Conservation (phyloP, 371 early-diverging fungal species). For the Fennellomyces sp. region DNA sequence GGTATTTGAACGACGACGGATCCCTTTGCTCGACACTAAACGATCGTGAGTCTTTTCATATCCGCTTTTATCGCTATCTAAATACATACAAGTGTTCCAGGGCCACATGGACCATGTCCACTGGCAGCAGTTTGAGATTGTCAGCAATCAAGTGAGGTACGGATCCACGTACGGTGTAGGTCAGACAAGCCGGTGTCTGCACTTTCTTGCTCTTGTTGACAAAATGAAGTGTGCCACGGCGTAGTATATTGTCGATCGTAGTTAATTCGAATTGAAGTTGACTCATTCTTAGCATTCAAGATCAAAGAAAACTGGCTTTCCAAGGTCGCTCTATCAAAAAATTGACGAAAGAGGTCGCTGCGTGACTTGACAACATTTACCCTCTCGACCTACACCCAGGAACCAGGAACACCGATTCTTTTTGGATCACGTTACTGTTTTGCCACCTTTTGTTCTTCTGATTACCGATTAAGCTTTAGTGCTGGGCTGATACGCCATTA, state of each 20-base stretch:
- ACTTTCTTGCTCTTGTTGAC: slow-evolving; percentile 36
- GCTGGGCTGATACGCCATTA: too few relatives aligned
- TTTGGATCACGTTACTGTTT: too few relatives aligned
- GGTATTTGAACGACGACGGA: slow-evolving; percentile 52
- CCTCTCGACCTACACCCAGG: too few relatives aligned
- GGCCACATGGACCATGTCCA: slow-evolving; percentile 51
- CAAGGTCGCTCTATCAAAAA: too few relatives aligned
- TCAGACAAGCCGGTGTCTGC: slow-evolving; percentile 73
- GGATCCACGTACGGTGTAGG: slow-evolving; percentile 72
- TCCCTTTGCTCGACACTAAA: slow-evolving; percentile 48
- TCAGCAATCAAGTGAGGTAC: slow-evolving; percentile 80
- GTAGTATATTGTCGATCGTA: slow-evolving; percentile 2
- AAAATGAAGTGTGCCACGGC: slow-evolving; percentile 47
- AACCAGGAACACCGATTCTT: too few relatives aligned
- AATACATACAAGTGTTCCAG: slow-evolving; percentile 65
- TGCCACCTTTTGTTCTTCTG: too few relatives aligned
- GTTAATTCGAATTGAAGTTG: slow-evolving; percentile 1
- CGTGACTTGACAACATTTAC: too few relatives aligned
- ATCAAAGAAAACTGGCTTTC: too few relatives aligned
- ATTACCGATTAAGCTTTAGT: too few relatives aligned
- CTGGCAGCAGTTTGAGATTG: slow-evolving; percentile 48
- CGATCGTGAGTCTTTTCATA: background rate
- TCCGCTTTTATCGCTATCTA: background rate
- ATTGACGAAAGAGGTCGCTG: too few relatives aligned
- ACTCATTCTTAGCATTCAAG: background rate